phyloP scores from a whole-genome alignment of 441 rosid genomes.

The Gossypium aridum region DNA sequence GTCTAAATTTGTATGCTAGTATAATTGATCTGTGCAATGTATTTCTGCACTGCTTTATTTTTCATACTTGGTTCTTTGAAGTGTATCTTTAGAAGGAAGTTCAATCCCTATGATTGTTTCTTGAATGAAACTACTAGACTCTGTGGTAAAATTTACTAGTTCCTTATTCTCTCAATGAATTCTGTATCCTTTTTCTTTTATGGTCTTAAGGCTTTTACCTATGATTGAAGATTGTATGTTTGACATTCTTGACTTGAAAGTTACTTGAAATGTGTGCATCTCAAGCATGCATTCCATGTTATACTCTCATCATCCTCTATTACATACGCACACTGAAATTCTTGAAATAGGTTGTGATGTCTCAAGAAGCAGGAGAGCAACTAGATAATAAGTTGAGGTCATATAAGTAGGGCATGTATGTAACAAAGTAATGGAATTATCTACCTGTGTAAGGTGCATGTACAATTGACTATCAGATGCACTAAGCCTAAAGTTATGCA shows the following conservation, averaged over 20 bases:
- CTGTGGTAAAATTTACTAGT: not conserved
- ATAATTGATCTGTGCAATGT: not conserved
- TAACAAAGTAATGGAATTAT: not conserved
- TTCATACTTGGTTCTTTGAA: not conserved
- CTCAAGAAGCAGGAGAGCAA: not conserved
- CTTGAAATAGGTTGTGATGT: not conserved
- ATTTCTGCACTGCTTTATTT: not conserved
- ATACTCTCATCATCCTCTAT: not conserved
- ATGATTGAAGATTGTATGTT: not conserved
- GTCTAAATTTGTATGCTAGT: not conserved
- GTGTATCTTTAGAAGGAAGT: not conserved
- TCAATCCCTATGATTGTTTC: not conserved
- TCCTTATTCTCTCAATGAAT: not conserved
- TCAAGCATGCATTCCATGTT: not conserved
- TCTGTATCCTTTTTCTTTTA: not conserved
- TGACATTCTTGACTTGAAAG: not conserved
- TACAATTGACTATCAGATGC: not conserved
- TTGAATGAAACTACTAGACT: not conserved
- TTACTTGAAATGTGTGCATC: not conserved
- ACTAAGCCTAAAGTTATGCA: not conserved
- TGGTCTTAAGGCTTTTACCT: not conserved
- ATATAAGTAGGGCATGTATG: not conserved
- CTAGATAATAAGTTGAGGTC: slow-evolving; percentile 3
- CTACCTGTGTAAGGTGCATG: not conserved
- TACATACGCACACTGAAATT: not conserved